phyloP scores from a whole-genome alignment of 1,284 basidiomycete species.

The Tilletia indica region DNA sequence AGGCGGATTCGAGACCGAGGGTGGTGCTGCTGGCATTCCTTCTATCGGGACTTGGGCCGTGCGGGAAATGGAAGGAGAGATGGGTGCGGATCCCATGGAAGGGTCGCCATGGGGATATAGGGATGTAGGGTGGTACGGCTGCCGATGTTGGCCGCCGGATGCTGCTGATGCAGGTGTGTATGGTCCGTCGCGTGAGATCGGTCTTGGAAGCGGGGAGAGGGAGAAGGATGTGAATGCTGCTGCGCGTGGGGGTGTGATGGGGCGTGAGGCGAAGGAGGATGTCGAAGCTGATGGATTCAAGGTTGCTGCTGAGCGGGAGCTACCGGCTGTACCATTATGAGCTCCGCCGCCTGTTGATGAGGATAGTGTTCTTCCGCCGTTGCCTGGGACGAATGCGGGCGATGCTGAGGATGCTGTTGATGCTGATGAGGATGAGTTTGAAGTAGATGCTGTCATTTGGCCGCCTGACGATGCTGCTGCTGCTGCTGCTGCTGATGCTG shows the following conservation, averaged over 20 bases:
- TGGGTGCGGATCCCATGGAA: neutral
- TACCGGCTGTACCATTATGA: neutral
- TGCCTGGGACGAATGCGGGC: too few species aligned
- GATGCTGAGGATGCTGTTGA: slow-evolving; percentile 8
- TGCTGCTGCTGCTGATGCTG: neutral
- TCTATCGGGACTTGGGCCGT: slow-evolving; percentile 22
- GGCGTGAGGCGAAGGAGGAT: neutral
- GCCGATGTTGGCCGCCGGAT: neutral
- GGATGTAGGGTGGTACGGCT: neutral
- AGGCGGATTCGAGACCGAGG: slow-evolving; percentile 29
- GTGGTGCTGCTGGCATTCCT: slow-evolving; percentile 31
- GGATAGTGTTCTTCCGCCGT: too few species aligned
- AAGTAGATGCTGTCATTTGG: neutral
- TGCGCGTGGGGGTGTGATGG: slow-evolving; percentile 12
- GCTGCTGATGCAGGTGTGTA: neutral
- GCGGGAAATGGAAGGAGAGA: slow-evolving; percentile 1
- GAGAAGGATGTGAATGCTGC: neutral
- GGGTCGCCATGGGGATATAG: too few species aligned
- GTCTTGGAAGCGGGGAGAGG: neutral
- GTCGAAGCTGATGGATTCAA: neutral
- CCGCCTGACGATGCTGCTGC: neutral
- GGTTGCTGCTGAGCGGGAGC: neutral
- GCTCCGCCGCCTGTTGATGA: too few species aligned
- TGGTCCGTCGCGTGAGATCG: neutral
- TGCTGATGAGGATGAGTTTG: neutral